These are phyloP conservation scores for Annona cherimola DNA, from an alignment of 164 flowering plant genomes.

Conservation along the genomic window DNA sequence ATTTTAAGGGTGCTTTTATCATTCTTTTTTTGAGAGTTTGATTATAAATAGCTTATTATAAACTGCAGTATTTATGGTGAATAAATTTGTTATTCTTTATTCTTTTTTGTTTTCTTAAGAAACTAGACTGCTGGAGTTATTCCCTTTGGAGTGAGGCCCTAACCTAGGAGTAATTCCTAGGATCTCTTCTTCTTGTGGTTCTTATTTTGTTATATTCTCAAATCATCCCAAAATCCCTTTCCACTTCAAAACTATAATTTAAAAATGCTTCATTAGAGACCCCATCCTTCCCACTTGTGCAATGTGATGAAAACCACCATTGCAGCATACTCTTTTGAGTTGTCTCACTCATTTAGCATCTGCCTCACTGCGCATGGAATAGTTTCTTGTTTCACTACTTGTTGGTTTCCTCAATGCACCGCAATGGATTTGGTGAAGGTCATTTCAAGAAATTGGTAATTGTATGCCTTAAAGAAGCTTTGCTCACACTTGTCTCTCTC, in stretches of 20 bases:
- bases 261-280: no score
- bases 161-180: background rate
- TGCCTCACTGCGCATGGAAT: no score
- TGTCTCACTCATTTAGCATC: no score
- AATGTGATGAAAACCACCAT: no score
- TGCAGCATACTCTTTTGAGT: no score
- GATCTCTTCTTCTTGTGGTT: background rate
- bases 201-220: background rate
- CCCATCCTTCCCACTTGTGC: no score
- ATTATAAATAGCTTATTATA: background rate
- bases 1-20: background rate
- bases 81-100: constrained; percentile 5
- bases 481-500: constrained; percentile 8
- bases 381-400: no score
- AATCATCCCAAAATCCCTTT: no score
- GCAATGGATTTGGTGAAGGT: no score
- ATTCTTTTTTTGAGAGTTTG: background rate
- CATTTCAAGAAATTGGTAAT: background rate
- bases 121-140: background rate
- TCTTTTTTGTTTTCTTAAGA: background rate
- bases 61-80: background rate
- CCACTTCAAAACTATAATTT: no score
- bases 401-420: no score
- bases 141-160: background rate
- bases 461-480: background rate